These are phyloP conservation scores for Arthrinium phaeospermum DNA, from an alignment of 2,329 filamentous ascomycete species.

Conservation along the genomic window DNA sequence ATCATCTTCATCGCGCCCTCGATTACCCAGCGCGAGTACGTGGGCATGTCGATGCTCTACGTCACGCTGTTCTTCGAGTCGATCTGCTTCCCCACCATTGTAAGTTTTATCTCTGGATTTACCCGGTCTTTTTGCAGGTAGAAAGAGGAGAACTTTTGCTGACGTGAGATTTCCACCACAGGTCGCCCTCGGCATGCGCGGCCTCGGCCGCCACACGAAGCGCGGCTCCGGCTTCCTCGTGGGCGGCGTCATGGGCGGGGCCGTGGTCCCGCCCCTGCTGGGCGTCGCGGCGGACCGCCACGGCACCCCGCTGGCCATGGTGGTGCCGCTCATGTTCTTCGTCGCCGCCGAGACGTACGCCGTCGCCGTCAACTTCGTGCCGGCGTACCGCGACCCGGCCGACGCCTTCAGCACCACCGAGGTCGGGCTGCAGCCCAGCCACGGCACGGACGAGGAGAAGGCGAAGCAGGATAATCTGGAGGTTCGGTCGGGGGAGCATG, in stretches of 20 bases:
- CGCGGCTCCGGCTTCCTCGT: constrained; percentile 75
- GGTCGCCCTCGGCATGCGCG: constrained; percentile 75
- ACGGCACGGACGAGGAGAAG: constrained; percentile 31
- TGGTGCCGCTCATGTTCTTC: constrained; percentile 68
- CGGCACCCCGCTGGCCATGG: constrained; percentile 66
- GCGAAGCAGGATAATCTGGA: constrained; percentile 18
- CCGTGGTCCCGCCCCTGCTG: constrained; percentile 74
- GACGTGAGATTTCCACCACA: neutral
- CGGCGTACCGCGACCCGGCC: constrained; percentile 65
- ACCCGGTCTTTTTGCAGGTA: neutral
- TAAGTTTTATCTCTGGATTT: neutral
- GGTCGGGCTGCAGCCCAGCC: constrained; percentile 44
- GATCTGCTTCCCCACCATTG: constrained; percentile 82
- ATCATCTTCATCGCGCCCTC: constrained; percentile 66
- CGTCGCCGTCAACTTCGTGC: constrained; percentile 69
- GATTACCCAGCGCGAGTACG: constrained; percentile 52
- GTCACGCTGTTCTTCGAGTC: constrained; percentile 79
- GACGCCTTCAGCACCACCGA: constrained; percentile 60
- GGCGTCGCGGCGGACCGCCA: constrained; percentile 70
- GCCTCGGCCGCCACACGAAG: constrained; percentile 78
- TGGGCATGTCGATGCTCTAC: constrained; percentile 67
- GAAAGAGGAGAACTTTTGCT: neutral
- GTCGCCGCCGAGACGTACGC: constrained; percentile 62
- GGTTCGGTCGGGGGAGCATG: neutral
- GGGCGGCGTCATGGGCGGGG: constrained; percentile 74